Percentiles rank a stretch among this genome's conserved stretches.
Conservation (phyloP, 2,329 filamentous ascomycete species). For the Magnaporthales sp. region DNA sequence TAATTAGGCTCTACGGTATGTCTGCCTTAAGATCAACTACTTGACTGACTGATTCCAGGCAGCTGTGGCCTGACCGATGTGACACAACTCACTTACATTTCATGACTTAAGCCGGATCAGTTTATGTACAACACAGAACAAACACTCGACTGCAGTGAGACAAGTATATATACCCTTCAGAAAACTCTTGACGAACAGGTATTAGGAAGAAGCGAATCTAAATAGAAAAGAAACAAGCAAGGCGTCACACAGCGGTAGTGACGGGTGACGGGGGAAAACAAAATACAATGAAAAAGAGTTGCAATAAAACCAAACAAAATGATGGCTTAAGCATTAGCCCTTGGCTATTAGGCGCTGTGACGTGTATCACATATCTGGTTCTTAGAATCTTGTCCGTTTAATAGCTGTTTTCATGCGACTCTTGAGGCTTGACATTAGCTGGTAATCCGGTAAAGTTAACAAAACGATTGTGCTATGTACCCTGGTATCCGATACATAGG, state of each 20-base stretch:
- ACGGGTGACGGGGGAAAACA: background rate
- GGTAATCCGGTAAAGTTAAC: conserved; percentile 3
- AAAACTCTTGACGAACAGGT: background rate
- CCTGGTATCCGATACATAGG: background rate
- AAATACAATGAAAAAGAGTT: background rate
- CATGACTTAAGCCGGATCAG: background rate
- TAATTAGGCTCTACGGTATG: background rate
- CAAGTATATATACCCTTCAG: background rate
- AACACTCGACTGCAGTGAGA: background rate
- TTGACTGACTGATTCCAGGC: background rate
- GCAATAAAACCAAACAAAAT: background rate
- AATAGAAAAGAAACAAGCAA: background rate
- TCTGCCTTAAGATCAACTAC: background rate
- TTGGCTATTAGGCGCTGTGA: background rate
- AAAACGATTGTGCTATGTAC: background rate
- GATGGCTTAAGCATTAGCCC: background rate
- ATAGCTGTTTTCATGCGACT: background rate
- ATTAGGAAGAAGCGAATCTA: background rate
- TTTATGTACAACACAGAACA: background rate
- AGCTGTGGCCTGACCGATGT: background rate
- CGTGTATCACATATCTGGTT: background rate
- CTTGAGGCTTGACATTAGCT: background rate
- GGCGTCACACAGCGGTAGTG: background rate
- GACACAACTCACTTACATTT: background rate
- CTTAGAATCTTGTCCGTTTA: background rate